A percentile compares a stretch with the other conserved stretches of the same genome.
phyloP scores from a whole-genome alignment of 2,329 filamentous ascomycete genomes.

The Aurifilum marmelostoma region DNA sequence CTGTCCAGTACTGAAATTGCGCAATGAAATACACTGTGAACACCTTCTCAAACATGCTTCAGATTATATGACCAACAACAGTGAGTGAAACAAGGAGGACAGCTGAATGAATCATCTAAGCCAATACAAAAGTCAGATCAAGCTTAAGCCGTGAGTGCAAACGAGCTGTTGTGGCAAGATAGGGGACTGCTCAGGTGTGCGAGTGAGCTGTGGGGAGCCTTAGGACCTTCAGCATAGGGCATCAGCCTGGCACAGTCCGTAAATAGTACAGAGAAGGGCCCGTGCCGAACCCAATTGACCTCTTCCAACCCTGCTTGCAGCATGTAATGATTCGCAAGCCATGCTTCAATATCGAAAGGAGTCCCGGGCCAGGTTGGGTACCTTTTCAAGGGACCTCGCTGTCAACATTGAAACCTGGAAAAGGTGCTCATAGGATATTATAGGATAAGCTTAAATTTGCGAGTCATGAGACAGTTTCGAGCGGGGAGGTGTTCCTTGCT shows the following conservation, averaged over 20 bases:
- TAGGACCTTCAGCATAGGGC: not conserved
- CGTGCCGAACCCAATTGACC: too few species aligned
- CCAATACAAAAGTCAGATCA: not conserved
- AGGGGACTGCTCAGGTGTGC: not conserved
- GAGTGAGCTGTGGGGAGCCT: not conserved
- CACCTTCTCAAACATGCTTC: not conserved
- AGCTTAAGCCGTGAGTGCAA: not conserved
- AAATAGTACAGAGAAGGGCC: too few species aligned
- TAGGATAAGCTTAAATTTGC: slow-evolving; percentile 1
- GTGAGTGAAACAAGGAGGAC: not conserved
- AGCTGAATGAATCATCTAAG: too few species aligned
- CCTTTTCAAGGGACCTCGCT: not conserved
- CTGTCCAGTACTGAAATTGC: not conserved
- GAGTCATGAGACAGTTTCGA: not conserved
- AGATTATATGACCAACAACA: not conserved
- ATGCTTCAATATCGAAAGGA: not conserved
- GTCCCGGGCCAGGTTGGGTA: not conserved
- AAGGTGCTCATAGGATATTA: not conserved
- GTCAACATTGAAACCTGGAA: not conserved
- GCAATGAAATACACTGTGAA: not conserved
- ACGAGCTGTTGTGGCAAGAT: too few species aligned
- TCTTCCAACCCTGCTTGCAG: too few species aligned
- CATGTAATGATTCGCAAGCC: not conserved
- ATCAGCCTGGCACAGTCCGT: too few species aligned
- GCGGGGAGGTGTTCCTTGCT: not conserved